These are phyloP conservation scores for Angomonas deanei DNA, from an alignment of 208 protist species.

Conservation along the genomic window DNA sequence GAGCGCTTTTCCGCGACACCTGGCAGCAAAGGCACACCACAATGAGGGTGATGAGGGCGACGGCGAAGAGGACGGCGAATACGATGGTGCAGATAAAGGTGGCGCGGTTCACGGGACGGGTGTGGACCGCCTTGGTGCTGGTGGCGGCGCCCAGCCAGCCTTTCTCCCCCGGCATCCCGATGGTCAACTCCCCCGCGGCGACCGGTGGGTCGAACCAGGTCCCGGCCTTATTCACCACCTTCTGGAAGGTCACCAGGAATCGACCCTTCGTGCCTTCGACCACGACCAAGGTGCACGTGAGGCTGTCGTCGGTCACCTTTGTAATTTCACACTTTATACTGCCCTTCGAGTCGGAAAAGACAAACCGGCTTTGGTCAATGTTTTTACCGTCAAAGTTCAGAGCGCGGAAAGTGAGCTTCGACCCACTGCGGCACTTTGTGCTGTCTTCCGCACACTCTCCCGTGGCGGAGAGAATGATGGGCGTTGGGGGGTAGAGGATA, in stretches of 20 bases:
- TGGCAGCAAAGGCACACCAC: background rate
- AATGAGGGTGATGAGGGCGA: background rate
- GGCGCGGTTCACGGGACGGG: background rate
- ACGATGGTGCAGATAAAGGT: background rate
- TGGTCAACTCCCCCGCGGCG: background rate
- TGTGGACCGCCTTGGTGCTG: background rate
- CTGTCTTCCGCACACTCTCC: background rate
- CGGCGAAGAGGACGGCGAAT: background rate
- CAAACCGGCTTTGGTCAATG: background rate
- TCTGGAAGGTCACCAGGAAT: too few relatives aligned
- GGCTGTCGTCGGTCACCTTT: too few relatives aligned
- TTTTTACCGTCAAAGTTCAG: background rate
- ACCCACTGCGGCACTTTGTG: background rate
- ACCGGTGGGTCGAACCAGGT: background rate
- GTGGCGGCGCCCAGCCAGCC: background rate
- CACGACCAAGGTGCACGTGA: too few relatives aligned
- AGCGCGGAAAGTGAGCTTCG: background rate
- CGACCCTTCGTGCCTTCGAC: too few relatives aligned
- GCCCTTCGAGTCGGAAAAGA: background rate
- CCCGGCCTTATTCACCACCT: too few relatives aligned
- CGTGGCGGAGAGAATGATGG: background rate
- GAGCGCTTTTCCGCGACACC: background rate
- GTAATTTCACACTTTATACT: too few relatives aligned
- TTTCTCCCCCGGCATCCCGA: background rate
- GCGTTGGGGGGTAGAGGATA: background rate